Evolutionary conservation across 176 grass and related monocot species (phyloP).

Genomic region (Thalia dealbata): DNA sequence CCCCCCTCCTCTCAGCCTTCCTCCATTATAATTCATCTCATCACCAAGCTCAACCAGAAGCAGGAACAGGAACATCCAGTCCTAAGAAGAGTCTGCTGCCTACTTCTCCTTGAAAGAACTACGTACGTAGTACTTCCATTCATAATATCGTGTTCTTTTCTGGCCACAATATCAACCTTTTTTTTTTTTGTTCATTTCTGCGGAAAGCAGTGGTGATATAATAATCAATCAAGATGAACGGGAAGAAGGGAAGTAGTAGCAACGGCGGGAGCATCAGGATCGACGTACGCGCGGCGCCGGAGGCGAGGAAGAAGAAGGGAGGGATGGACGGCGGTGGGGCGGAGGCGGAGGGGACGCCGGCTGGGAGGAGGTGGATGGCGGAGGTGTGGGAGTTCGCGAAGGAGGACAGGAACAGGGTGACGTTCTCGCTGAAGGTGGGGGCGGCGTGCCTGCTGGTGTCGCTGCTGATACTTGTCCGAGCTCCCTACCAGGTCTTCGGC

Average conservation of each 20-base stretch:
- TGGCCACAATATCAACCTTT: no score
- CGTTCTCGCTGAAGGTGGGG: slow-evolving; percentile 70
- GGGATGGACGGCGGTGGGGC: not conserved
- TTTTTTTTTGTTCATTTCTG: no score
- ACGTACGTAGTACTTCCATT: no score
- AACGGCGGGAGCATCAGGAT: slow-evolving; percentile 48
- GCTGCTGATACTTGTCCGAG: slow-evolving; percentile 58
- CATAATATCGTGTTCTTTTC: no score
- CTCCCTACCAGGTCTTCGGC: slow-evolving; percentile 62
- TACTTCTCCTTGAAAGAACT: no score
- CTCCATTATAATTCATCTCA: no score
- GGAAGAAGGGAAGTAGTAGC: slow-evolving; percentile 31
- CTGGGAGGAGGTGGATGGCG: slow-evolving; percentile 41
- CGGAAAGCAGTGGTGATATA: no score
- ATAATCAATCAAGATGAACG: slow-evolving; percentile 47
- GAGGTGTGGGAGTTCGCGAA: slow-evolving; percentile 58
- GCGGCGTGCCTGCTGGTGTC: slow-evolving; percentile 75
- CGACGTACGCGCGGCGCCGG: slow-evolving; percentile 15
- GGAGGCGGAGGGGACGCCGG: not conserved
- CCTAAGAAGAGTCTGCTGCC: no score
- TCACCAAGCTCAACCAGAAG: no score
- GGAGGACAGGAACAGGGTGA: slow-evolving; percentile 59
- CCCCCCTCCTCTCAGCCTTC: not conserved
- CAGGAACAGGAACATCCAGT: no score
- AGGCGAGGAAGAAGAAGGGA: slow-evolving; percentile 31